Conservation (phyloP, 2,329 filamentous ascomycete genomes). For the Claviceps humidiphila region DNA sequence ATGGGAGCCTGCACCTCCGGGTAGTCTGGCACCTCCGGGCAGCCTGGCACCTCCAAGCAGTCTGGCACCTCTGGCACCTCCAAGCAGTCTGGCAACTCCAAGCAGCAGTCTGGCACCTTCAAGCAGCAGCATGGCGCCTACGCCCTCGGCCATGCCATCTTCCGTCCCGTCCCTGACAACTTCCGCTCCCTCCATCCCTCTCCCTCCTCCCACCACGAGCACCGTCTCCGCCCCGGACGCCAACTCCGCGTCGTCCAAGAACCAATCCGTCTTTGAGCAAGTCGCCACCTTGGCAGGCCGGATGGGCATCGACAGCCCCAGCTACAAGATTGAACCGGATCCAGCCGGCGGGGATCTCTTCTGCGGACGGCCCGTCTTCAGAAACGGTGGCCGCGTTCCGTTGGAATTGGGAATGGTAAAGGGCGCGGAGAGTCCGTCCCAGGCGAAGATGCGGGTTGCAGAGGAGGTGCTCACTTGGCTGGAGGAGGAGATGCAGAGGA, state of each 20-base stretch:
- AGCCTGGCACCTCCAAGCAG: background rate
- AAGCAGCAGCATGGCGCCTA: background rate
- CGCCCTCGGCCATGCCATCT: background rate
- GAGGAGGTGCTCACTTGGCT: constrained; percentile 26
- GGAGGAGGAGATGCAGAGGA: constrained; percentile 10
- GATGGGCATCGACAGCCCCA: constrained; percentile 21
- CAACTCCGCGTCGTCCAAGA: background rate
- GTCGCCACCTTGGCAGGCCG: constrained; percentile 20
- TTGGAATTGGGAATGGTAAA: constrained; percentile 19
- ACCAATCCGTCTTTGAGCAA: constrained; percentile 11
- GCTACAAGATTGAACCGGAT: constrained; percentile 19
- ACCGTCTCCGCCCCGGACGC: background rate
- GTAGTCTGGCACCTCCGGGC: background rate
- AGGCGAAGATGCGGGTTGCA: constrained; percentile 26
- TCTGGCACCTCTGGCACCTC: too few species aligned
- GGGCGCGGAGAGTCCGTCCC: constrained; percentile 20
- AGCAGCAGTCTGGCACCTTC: too few species aligned
- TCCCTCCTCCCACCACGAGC: background rate
- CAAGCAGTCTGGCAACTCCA: background rate
- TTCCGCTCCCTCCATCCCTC: background rate
- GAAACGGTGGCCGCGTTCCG: constrained; percentile 17
- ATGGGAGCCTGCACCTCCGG: background rate
- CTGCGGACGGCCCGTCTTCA: constrained; percentile 22
- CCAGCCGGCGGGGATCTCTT: constrained; percentile 16
- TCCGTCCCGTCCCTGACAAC: background rate